A percentile compares a stretch with the other conserved stretches of the same genome.
These are phyloP conservation scores for Betula pendula DNA, from an alignment of 306 rosid genomes.

Conservation along the genomic window DNA sequence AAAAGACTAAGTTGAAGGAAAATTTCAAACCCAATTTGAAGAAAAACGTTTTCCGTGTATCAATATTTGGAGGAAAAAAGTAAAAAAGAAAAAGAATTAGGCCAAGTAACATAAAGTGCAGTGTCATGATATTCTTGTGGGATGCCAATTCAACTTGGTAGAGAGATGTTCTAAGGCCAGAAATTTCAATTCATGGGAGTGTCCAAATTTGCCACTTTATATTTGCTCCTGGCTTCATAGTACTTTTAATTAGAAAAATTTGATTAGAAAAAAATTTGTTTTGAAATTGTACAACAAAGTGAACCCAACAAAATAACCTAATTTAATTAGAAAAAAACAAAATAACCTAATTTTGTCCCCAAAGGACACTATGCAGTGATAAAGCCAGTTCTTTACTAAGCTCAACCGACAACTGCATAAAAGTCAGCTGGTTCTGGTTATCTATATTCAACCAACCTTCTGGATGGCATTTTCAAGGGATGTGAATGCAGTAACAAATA, in stretches of 20 bases:
- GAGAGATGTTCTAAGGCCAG: not conserved
- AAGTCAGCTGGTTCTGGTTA: not conserved
- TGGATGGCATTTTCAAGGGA: not conserved
- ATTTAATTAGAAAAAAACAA: too few species aligned
- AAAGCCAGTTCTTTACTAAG: not conserved
- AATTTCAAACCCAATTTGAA: too few species aligned
- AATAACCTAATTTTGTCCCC: not conserved
- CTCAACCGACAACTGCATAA: not conserved
- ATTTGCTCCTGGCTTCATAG: not conserved
- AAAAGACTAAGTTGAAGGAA: too few species aligned
- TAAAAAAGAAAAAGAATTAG: not conserved
- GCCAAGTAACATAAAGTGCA: not conserved
- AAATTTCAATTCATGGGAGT: not conserved
- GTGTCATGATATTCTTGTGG: not conserved
- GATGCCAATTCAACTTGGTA: not conserved
- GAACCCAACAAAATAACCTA: not conserved
- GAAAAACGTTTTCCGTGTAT: too few species aligned
- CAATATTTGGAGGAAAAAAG: not conserved
- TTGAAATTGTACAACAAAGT: not conserved
- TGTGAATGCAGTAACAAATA: not conserved
- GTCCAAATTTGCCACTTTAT: not conserved
- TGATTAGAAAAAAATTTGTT: too few species aligned
- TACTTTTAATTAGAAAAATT: too few species aligned
- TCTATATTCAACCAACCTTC: slow-evolving; percentile 4
- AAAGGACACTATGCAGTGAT: not conserved